Conservation (phyloP, 1,139 yeast species). For the Wickerhamomyces sp. region DNA sequence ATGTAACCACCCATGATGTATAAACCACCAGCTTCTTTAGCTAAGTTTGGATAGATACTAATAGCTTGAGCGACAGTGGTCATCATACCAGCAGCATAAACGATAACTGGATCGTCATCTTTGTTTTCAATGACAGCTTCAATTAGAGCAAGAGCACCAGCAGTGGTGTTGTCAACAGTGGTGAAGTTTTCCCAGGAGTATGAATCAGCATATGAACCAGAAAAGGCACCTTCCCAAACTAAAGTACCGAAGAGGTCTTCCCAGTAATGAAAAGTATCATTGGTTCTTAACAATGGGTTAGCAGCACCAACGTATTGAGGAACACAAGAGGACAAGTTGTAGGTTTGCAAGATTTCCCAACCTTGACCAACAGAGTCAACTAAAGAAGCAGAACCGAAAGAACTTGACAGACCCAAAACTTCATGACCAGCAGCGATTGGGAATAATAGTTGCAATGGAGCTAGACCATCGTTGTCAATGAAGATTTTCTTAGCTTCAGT, state of each 20-base stretch:
- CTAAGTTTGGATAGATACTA: conserved; percentile 33
- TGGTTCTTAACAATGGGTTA: conserved; percentile 33
- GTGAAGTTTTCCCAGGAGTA: conserved; percentile 30
- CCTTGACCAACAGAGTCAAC: conserved; percentile 35
- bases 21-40: conserved; percentile 35
- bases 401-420: conserved; percentile 34
- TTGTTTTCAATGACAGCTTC: conserved; percentile 33
- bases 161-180: conserved; percentile 24
- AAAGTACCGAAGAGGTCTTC: conserved; percentile 33
- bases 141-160: conserved; percentile 36
- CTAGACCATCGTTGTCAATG: conserved; percentile 37
- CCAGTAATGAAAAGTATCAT: conserved; percentile 36
- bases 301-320: conserved; percentile 37
- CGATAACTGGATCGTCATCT: conserved; percentile 30
- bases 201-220: conserved; percentile 27
- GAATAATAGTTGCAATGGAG: conserved; percentile 30
- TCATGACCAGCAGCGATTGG: conserved; percentile 37
- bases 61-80: conserved; percentile 41
- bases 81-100: conserved; percentile 37
- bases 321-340: conserved; percentile 33
- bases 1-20: conserved; percentile 41
- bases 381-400: conserved; percentile 34
- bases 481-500: conserved; percentile 30
- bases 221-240: conserved; percentile 40
- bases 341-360: conserved; percentile 25